These are phyloP conservation scores for Solanum sejunctum DNA, from an alignment of 257 asterid genomes.

Conservation along the genomic window DNA sequence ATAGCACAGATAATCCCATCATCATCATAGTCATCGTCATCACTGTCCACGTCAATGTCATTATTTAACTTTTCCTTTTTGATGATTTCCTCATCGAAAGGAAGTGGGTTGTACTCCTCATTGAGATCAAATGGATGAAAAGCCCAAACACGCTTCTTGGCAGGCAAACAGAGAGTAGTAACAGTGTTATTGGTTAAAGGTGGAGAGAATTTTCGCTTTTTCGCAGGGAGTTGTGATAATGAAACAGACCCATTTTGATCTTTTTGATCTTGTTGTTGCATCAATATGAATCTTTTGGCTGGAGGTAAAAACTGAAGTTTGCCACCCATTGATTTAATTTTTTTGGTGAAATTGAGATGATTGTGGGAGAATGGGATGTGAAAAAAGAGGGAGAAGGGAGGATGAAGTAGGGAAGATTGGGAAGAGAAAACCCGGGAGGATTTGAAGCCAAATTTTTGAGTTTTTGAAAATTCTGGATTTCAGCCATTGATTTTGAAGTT, in stretches of 20 bases:
- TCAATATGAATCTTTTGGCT: conserved; percentile 52
- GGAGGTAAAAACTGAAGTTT: conserved; percentile 45
- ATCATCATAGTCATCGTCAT: conserved; percentile 9
- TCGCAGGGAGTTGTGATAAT: conserved; percentile 42
- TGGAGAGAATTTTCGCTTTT: conserved; percentile 43
- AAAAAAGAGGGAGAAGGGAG: neutral
- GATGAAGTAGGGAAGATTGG: neutral
- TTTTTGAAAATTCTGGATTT: neutral
- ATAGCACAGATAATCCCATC: conserved; percentile 71
- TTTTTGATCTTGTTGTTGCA: conserved; percentile 19
- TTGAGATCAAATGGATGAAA: conserved; percentile 49
- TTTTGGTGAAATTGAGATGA: neutral
- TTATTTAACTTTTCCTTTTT: neutral
- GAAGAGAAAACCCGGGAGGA: neutral
- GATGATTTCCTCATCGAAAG: neutral
- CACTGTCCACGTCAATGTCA: neutral
- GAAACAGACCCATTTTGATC: neutral
- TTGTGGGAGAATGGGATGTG: neutral
- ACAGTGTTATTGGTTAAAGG: conserved; percentile 4
- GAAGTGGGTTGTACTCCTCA: conserved; percentile 16
- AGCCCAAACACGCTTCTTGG: conserved; percentile 72
- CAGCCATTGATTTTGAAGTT: neutral
- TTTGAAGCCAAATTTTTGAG: neutral
- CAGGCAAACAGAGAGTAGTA: conserved; percentile 41
- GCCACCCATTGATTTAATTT: conserved; percentile 25